phyloP scores from a whole-genome alignment of 1,284 basidiomycete species.

The Exobasidium rhododendri region DNA sequence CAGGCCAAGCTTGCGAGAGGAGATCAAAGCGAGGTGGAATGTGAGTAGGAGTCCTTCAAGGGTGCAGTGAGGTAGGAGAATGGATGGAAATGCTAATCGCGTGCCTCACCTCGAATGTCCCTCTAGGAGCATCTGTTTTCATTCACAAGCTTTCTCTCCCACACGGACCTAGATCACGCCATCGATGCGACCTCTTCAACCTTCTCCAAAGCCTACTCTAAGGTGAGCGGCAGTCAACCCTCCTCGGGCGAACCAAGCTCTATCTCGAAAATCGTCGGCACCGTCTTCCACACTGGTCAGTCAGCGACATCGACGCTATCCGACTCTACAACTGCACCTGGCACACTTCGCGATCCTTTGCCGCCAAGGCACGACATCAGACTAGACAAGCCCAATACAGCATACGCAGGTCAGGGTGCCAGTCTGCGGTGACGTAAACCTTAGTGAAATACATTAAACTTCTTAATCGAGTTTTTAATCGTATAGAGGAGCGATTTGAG shows the following conservation, averaged over 20 bases:
- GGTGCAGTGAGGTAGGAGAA: not conserved
- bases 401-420: constrained; percentile 7
- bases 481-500: not conserved
- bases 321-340: not conserved
- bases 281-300: not conserved
- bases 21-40: constrained; percentile 11
- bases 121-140: constrained; percentile 5
- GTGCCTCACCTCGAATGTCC: too few species aligned
- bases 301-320: not conserved
- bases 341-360: constrained; percentile 6
- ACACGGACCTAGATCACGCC: constrained; percentile 7
- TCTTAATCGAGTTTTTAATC: not conserved
- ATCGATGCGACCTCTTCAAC: not conserved
- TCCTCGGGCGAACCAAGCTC: not conserved
- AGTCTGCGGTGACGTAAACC: constrained; percentile 8
- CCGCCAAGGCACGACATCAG: not conserved
- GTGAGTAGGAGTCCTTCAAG: not conserved
- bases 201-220: not conserved
- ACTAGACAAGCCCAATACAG: constrained; percentile 5
- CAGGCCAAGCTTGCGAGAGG: not conserved
- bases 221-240: not conserved
- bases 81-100: too few species aligned
- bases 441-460: not conserved
- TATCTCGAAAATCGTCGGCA: not conserved
- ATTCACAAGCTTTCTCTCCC: not conserved